Conservation (phyloP, 805 yeast genomes). For the Lipomyces sp. region DNA sequence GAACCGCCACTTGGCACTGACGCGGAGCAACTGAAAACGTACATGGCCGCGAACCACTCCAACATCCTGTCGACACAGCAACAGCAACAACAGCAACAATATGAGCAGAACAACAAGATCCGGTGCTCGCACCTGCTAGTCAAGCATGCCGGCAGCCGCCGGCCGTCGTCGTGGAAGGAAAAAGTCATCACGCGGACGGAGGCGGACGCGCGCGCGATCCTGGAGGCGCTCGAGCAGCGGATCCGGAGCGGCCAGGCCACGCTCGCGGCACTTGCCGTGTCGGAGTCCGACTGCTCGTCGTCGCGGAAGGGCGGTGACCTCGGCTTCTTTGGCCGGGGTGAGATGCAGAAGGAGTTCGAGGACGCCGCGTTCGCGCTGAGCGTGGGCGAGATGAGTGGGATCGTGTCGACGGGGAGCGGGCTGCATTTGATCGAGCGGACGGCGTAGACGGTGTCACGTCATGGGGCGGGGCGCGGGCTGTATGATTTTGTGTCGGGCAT, state of each 20-base stretch:
- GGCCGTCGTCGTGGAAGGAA: slow-evolving; percentile 89
- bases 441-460: slow-evolving; percentile 44
- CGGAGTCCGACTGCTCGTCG: slow-evolving; percentile 86
- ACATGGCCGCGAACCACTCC: slow-evolving; percentile 46
- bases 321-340: slow-evolving; percentile 83
- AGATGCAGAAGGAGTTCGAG: slow-evolving; percentile 95
- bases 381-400: slow-evolving; percentile 77
- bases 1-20: slow-evolving; percentile 87
- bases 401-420: slow-evolving; percentile 88
- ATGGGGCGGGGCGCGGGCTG: not conserved
- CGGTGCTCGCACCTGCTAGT: slow-evolving; percentile 78
- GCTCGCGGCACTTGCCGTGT: slow-evolving; percentile 68
- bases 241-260: slow-evolving; percentile 63
- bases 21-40: slow-evolving; percentile 51
- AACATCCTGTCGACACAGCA: slow-evolving; percentile 30
- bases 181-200: slow-evolving; percentile 71
- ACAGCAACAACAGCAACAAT: slow-evolving; percentile 26
- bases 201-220: slow-evolving; percentile 70
- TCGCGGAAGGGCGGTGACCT: slow-evolving; percentile 87
- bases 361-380: slow-evolving; percentile 77
- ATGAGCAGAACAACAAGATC: slow-evolving; percentile 60
- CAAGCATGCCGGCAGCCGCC: slow-evolving; percentile 77
- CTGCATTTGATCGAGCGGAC: slow-evolving; percentile 85
- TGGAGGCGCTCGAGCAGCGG: slow-evolving; percentile 55
- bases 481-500: not conserved